Base-by-base conservation (phyloP, 371 early-diverging fungal species). In the Mucor sp. region DNA sequence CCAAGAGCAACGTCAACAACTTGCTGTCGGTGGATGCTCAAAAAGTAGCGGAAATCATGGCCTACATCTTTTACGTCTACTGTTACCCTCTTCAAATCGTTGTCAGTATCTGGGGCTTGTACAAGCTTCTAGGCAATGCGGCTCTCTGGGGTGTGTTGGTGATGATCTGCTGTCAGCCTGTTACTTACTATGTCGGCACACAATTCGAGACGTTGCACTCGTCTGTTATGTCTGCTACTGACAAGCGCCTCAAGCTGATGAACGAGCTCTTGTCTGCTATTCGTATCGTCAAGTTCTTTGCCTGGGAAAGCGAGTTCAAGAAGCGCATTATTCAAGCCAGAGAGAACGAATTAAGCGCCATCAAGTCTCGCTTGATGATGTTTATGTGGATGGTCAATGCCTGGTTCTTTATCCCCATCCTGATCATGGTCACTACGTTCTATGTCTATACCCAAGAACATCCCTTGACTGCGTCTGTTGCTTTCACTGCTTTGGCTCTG, bases 231-330 rank as follows among this genome's bases (percentile, higher is more conserved):
- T 68, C 79, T 8, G 80, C 87, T 44, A 88, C 89, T 41, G 93
- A 93, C 44, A 84, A 82, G 25, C 86, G 88, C 25, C 72, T 93
- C 64, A 85, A 87, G 7, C 74, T 85, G 62, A 80, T 92, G 64
- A 91, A 87, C 23, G 93, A 93, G 62, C 77, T 92, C 64, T 71
- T 93, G 60, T 74, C 81, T 41, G 93, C 91, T 11, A 93, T 93
- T 53, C 88, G 91, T 41, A 89, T 92, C 17, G 87, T 93, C 69
- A 93, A 93, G 71, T 87, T 93, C 69, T 93, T 93, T 82, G 94
- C 90, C 19, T 93, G 94, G 94, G 91, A 93, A 76, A 74, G 83
- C 57, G 83, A 89, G 65, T 92, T 93, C 66, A 75, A 80, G 41
- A 77, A 79, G 33, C 85, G 86, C 53, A 76, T 87, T 25, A 71